Conservation (phyloP, 1,284 basidiomycete genomes). For the Sanghuangporus weigelae region DNA sequence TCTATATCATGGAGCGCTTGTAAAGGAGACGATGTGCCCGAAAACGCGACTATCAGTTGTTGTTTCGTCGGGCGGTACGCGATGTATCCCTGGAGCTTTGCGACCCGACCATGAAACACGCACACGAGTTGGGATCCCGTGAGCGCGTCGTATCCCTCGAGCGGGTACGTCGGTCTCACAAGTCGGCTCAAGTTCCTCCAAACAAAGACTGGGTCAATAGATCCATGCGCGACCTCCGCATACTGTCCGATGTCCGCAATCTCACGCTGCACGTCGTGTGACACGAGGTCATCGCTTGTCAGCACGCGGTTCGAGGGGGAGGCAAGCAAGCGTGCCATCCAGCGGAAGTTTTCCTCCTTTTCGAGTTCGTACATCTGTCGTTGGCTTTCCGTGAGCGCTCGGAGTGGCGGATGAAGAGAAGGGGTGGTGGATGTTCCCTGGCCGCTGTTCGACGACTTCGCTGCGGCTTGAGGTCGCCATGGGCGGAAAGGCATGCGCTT, state of each 20-base stretch:
- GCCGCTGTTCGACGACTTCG: too few relatives aligned
- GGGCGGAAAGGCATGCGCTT: not conserved
- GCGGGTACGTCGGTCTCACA: constrained; percentile 10
- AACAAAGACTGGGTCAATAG: constrained; percentile 13
- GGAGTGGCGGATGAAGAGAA: not conserved
- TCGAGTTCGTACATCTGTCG: constrained; percentile 20
- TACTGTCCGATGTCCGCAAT: constrained; percentile 19
- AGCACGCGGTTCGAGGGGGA: constrained; percentile 2
- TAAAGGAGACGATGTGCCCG: constrained; percentile 13
- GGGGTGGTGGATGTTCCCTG: not conserved
- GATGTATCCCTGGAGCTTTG: constrained; percentile 18
- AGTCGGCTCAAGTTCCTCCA: constrained; percentile 15
- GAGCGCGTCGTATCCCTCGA: constrained; percentile 19
- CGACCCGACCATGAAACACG: constrained; percentile 15
- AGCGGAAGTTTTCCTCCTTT: constrained; percentile 22
- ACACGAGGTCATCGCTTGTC: not conserved
- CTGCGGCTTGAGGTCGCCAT: not conserved
- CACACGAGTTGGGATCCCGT: constrained; percentile 6
- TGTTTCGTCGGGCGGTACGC: constrained; percentile 13
- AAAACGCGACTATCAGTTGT: constrained; percentile 20
- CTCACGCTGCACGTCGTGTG: not conserved
- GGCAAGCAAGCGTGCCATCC: constrained; percentile 16
- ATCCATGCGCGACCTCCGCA: constrained; percentile 20
- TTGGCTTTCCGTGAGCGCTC: constrained; percentile 12
- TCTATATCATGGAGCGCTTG: constrained; percentile 17